Conservation (phyloP, 768 basidiomycete genomes). For the Sarcodon aspratus region DNA sequence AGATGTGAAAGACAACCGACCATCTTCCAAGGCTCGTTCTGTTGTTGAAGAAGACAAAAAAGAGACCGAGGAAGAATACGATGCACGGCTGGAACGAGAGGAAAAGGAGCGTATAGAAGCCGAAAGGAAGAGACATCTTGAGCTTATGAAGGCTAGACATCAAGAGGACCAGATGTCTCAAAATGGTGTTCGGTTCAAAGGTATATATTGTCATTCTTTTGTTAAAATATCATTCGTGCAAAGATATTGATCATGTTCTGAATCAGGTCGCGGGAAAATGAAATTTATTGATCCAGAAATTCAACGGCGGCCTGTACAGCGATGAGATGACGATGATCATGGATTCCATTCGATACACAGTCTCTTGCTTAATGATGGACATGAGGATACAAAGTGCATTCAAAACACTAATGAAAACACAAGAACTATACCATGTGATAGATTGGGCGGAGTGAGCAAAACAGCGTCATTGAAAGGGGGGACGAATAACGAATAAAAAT, state of each 20-base stretch:
- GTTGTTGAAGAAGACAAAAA: constrained; percentile 11
- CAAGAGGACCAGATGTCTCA: constrained; percentile 20
- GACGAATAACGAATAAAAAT: too few species aligned
- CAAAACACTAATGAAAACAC: too few species aligned
- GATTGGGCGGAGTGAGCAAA: too few species aligned
- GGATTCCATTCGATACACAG: too few species aligned
- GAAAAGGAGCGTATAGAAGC: constrained; percentile 47
- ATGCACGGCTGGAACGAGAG: constrained; percentile 53
- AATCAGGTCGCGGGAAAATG: constrained; percentile 52
- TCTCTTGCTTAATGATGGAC: too few species aligned
- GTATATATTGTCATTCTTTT: constrained; percentile 16
- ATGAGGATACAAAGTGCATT: too few species aligned
- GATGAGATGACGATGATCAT: too few species aligned
- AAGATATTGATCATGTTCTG: neutral
- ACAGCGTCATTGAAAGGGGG: too few species aligned
- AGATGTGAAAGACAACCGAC: constrained; percentile 1
- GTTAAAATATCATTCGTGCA: neutral
- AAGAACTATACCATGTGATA: too few species aligned
- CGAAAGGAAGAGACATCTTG: constrained; percentile 35
- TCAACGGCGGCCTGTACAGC: constrained; percentile 9
- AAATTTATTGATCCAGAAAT: constrained; percentile 53
- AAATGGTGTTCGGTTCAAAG: constrained; percentile 56
- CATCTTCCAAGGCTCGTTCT: constrained; percentile 6
- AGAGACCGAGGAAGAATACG: constrained; percentile 70
- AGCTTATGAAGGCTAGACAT: constrained; percentile 29